phyloP scores from a whole-genome alignment of 2,329 filamentous ascomycete species.

The Botrytis squamosa region DNA sequence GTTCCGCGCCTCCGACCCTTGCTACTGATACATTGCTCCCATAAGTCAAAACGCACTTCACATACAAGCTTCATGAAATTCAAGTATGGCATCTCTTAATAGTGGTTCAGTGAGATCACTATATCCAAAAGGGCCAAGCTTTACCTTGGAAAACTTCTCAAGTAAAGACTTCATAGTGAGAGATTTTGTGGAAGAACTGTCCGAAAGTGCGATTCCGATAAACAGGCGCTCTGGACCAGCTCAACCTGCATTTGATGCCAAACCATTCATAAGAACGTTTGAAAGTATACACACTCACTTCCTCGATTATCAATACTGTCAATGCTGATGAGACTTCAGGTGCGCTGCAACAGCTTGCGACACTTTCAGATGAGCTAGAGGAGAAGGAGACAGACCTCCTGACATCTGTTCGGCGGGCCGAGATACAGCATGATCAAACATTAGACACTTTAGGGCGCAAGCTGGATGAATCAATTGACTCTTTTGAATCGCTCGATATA shows the following conservation, averaged over 20 bases:
- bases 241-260: slow-evolving; percentile 78
- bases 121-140: slow-evolving; percentile 76
- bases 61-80: slow-evolving; percentile 12
- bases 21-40: slow-evolving; percentile 8
- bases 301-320: neutral
- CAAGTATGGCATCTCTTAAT: slow-evolving; percentile 34
- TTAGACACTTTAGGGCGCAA: slow-evolving; percentile 84
- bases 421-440: slow-evolving; percentile 88
- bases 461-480: slow-evolving; percentile 86
- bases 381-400: slow-evolving; percentile 87
- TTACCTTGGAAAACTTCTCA: slow-evolving; percentile 85
- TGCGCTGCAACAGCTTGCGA: slow-evolving; percentile 65
- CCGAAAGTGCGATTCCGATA: slow-evolving; percentile 76
- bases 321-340: slow-evolving; percentile 45
- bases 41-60: slow-evolving; percentile 18
- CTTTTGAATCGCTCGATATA: slow-evolving; percentile 86
- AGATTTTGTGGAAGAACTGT: slow-evolving; percentile 92
- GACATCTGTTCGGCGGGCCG: slow-evolving; percentile 85
- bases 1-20: slow-evolving; percentile 9
- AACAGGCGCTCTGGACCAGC: slow-evolving; percentile 73
- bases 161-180: slow-evolving; percentile 95
- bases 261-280: slow-evolving; percentile 93
- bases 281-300: slow-evolving; percentile 56
- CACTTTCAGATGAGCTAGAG: slow-evolving; percentile 79
- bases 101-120: slow-evolving; percentile 46